These are phyloP conservation scores for Brachypodium distachyon DNA, from an alignment of 202 grass and related monocot genomes.

Conservation along the genomic window DNA sequence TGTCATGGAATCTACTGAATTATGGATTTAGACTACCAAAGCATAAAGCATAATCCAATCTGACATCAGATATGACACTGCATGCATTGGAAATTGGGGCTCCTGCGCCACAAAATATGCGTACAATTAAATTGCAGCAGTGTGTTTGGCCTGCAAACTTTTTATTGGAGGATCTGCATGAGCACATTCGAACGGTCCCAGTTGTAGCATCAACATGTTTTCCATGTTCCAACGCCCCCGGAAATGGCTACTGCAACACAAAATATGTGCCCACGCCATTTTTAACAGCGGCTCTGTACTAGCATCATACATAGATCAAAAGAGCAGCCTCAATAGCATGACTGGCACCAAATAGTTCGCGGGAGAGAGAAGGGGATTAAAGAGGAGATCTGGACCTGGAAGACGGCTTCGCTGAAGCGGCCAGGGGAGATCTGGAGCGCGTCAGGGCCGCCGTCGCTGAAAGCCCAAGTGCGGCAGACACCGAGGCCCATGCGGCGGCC, in stretches of 20 bases:
- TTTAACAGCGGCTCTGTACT: not conserved
- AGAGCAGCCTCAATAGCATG: not conserved
- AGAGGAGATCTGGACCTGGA: slow-evolving; percentile 48
- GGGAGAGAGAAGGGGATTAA: not conserved
- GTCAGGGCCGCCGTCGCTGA: slow-evolving; percentile 56
- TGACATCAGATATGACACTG: not conserved
- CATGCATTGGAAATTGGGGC: not conserved
- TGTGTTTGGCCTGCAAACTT: not conserved
- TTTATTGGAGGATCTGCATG: not conserved
- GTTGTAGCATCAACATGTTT: not conserved
- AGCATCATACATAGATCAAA: not conserved
- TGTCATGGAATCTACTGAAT: not conserved
- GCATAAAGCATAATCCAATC: not conserved
- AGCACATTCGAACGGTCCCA: not conserved
- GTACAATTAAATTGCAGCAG: not conserved
- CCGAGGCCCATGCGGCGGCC: slow-evolving; percentile 60
- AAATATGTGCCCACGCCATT: not conserved
- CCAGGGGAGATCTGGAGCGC: slow-evolving; percentile 90
- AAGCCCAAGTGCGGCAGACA: slow-evolving; percentile 89
- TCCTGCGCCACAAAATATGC: not conserved
- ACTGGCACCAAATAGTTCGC: not conserved
- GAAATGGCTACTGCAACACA: not conserved
- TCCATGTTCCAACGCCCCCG: not conserved
- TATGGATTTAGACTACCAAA: not conserved
- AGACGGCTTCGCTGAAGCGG: slow-evolving; percentile 53